A percentile compares a stretch with the other conserved stretches of the same genome.
Evolutionary conservation across 345 rosid species (phyloP).

Genomic region (Eucalyptus guilfoylei): DNA sequence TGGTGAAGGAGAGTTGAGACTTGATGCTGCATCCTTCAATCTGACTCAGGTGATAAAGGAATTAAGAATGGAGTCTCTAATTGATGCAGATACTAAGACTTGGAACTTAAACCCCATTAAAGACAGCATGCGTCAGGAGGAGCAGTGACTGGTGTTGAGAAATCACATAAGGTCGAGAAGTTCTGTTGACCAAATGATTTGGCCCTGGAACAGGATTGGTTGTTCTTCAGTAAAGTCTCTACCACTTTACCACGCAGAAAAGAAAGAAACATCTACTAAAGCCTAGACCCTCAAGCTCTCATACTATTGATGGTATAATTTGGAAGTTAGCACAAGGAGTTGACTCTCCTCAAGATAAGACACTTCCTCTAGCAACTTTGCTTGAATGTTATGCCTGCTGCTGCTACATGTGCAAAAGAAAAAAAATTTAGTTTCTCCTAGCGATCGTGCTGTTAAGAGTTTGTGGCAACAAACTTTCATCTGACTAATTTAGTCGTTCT

Average conservation of each 20-base stretch:
- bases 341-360: background rate
- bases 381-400: background rate
- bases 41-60: background rate
- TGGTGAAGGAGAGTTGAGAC: background rate
- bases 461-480: background rate
- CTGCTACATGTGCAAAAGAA: background rate
- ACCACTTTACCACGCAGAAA: background rate
- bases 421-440: background rate
- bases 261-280: background rate
- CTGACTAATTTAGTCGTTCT: background rate
- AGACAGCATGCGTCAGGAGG: background rate
- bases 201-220: background rate
- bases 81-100: background rate
- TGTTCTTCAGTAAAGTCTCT: background rate
- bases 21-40: background rate
- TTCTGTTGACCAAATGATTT: background rate
- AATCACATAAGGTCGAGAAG: background rate
- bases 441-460: accelerated
- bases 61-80: background rate
- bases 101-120: background rate
- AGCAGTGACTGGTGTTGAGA: background rate
- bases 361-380: background rate
- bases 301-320: background rate
- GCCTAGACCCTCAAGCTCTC: background rate
- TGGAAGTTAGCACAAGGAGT: background rate